Percentiles rank a stretch among this genome's conserved stretches.
phyloP scores from a whole-genome alignment of 805 yeast species.

The Cyberlindnera galapagoensis region DNA sequence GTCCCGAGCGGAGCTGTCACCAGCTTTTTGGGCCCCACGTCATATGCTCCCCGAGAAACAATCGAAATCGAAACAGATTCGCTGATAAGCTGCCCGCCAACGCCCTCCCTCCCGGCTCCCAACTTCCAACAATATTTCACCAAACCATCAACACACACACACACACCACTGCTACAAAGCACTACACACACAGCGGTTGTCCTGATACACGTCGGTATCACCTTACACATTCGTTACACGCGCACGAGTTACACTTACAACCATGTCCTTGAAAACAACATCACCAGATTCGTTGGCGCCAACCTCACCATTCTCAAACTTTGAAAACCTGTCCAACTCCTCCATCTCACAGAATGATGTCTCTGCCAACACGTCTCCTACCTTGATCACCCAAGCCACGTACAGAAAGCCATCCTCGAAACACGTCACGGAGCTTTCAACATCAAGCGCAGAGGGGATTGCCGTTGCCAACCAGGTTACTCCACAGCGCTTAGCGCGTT shows the following conservation, averaged over 20 bases:
- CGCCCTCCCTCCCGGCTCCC: slow-evolving; percentile 1
- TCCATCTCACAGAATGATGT: slow-evolving; percentile 8
- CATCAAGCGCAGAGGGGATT: slow-evolving; percentile 82
- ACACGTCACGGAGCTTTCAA: slow-evolving; percentile 40
- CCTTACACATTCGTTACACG: neutral
- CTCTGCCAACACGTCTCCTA: slow-evolving; percentile 17
- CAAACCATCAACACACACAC: slow-evolving; percentile 1
- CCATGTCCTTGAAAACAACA: slow-evolving; percentile 8
- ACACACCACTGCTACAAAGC: neutral
- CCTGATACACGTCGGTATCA: neutral
- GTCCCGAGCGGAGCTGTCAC: no score
- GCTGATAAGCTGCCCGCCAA: no score
- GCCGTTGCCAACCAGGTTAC: slow-evolving; percentile 85
- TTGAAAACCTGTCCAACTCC: slow-evolving; percentile 12
- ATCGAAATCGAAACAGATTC: no score
- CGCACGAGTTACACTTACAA: slow-evolving; percentile 1
- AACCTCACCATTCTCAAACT: slow-evolving; percentile 23
- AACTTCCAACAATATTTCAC: slow-evolving; percentile 1
- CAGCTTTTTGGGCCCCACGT: no score
- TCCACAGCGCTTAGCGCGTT: slow-evolving; percentile 63
- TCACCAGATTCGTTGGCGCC: slow-evolving; percentile 23
- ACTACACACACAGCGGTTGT: neutral
- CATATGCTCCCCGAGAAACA: no score
- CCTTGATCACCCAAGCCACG: slow-evolving; percentile 21
- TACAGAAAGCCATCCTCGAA: slow-evolving; percentile 23